Conservation (phyloP, 179 eudicot genomes). For the Actinidia polygama region DNA sequence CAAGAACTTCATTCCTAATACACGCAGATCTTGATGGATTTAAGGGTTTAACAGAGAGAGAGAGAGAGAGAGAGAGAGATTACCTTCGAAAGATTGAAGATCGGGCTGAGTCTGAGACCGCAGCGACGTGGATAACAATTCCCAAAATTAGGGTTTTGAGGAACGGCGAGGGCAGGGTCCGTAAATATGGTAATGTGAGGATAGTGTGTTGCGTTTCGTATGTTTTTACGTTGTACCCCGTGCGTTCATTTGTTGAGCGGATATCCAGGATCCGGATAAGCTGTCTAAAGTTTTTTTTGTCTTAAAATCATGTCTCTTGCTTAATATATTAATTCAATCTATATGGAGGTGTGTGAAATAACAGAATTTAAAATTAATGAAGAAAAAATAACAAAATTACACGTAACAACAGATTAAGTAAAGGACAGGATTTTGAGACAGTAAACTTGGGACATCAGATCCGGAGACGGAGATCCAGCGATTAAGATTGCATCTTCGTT, state of each 20-base stretch:
- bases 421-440: too few relatives aligned
- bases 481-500: not conserved
- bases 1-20: not conserved
- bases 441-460: too few relatives aligned
- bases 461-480: not conserved
- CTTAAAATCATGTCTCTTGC: too few relatives aligned
- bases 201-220: not conserved
- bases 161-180: not conserved
- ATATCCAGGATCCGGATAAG: too few relatives aligned
- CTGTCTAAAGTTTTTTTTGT: too few relatives aligned
- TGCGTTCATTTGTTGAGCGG: not conserved
- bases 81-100: not conserved
- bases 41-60: not conserved
- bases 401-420: too few relatives aligned
- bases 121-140: not conserved
- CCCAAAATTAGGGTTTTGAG: conserved; percentile 2
- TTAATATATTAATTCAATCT: too few relatives aligned
- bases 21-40: not conserved
- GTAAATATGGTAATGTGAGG: not conserved
- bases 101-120: not conserved
- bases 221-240: not conserved
- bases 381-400: too few relatives aligned
- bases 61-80: too few relatives aligned
- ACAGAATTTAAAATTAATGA: too few relatives aligned
- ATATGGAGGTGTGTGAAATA: too few relatives aligned